Conservation (phyloP, 306 rosid species). For the Prunus campanulata region DNA sequence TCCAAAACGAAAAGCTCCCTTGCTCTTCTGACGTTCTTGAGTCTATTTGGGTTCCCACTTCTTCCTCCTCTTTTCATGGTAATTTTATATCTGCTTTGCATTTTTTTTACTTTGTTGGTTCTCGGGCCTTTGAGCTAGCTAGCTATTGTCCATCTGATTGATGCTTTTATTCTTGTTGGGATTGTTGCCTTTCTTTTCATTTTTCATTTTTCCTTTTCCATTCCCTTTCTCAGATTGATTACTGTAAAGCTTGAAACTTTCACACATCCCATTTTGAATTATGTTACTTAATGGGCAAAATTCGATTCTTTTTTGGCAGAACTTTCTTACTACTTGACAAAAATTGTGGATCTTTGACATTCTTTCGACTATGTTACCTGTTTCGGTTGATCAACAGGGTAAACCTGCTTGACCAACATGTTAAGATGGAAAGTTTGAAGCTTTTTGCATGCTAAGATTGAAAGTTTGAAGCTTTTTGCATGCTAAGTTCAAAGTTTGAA, state of each 20-base stretch:
- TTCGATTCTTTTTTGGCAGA: not conserved
- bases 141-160: no score
- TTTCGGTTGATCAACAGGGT: slow-evolving; percentile 8
- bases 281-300: not conserved
- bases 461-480: not conserved
- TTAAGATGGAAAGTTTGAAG: not conserved
- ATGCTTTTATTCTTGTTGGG: not conserved
- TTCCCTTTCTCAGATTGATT: not conserved
- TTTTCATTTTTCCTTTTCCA: not conserved
- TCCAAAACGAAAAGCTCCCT: slow-evolving; percentile 52
- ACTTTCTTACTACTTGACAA: not conserved
- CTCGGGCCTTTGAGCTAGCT: no score
- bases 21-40: slow-evolving; percentile 54
- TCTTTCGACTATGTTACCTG: not conserved
- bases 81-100: not conserved
- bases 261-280: not conserved
- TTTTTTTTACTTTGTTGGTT: not conserved
- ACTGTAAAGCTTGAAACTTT: not conserved
- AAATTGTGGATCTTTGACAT: not conserved
- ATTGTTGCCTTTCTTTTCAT: not conserved
- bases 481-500: not conserved
- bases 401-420: not conserved
- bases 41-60: slow-evolving; percentile 59
- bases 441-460: not conserved
- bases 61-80: slow-evolving; percentile 61